These are phyloP conservation scores for Globisporangium alternatum DNA, from an alignment of 352 stramenopile species.

Conservation along the genomic window DNA sequence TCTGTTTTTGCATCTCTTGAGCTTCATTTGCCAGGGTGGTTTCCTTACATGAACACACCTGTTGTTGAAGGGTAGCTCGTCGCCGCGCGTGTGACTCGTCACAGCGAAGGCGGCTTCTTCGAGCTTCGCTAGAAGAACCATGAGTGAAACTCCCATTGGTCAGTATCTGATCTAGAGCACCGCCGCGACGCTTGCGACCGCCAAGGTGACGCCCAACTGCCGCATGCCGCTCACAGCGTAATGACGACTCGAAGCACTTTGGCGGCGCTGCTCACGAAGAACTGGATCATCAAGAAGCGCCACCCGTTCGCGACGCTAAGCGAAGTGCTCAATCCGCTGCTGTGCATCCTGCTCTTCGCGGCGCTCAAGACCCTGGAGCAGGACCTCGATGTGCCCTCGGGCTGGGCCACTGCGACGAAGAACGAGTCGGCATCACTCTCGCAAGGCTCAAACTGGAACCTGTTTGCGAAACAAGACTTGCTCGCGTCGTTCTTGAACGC, in stretches of 20 bases:
- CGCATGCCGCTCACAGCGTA: too few relatives aligned
- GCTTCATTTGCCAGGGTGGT: too few relatives aligned
- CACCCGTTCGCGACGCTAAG: slow-evolving; percentile 58
- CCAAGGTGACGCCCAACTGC: too few relatives aligned
- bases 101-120: too few relatives aligned
- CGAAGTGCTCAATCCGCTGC: slow-evolving; percentile 62
- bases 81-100: too few relatives aligned
- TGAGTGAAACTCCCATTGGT: too few relatives aligned
- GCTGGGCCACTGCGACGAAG: slow-evolving; percentile 36
- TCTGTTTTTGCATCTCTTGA: too few relatives aligned
- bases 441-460: slow-evolving; percentile 38
- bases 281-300: slow-evolving; percentile 70
- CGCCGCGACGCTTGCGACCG: too few relatives aligned
- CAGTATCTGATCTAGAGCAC: too few relatives aligned
- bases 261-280: slow-evolving; percentile 62
- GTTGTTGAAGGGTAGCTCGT: too few relatives aligned
- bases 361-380: slow-evolving; percentile 58
- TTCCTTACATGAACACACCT: too few relatives aligned
- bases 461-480: slow-evolving; percentile 35
- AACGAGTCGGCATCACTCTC: slow-evolving; percentile 30
- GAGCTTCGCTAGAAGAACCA: too few relatives aligned
- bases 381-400: slow-evolving; percentile 41
- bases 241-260: slow-evolving; percentile 11
- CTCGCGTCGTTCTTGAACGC: slow-evolving; percentile 18
- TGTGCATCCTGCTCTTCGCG: slow-evolving; percentile 74